A percentile compares a stretch with the other conserved stretches of the same genome.
These are phyloP conservation scores for Pythium grandisporangium DNA, from an alignment of 352 stramenopile species.

Conservation along the genomic window DNA sequence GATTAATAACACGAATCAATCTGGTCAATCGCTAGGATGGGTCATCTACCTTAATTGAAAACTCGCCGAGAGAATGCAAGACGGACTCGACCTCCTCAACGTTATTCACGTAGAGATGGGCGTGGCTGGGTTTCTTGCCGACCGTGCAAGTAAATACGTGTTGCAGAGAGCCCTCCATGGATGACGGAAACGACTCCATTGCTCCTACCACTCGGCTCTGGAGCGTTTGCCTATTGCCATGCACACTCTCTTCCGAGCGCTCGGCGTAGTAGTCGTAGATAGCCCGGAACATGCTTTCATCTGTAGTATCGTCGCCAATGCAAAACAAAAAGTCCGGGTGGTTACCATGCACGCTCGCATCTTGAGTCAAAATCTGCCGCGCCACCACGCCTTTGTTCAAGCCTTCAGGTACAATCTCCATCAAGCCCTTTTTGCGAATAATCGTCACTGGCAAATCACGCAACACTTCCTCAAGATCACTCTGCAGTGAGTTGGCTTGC, in stretches of 20 bases:
- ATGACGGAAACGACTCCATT: slow-evolving; percentile 11
- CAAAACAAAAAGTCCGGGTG: slow-evolving; percentile 95
- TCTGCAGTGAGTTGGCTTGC: slow-evolving; percentile 91
- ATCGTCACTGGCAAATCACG: slow-evolving; percentile 66
- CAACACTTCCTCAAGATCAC: slow-evolving; percentile 73
- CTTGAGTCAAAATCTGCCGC: slow-evolving; percentile 91
- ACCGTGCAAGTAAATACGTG: slow-evolving; percentile 90
- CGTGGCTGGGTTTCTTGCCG: slow-evolving; percentile 87
- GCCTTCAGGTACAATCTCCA: slow-evolving; percentile 94
- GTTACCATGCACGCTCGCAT: slow-evolving; percentile 53
- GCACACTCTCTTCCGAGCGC: slow-evolving; percentile 72
- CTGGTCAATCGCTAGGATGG: no score
- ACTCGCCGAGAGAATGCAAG: slow-evolving; percentile 44
- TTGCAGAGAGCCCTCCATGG: slow-evolving; percentile 48
- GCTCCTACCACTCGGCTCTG: slow-evolving; percentile 12
- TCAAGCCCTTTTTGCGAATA: slow-evolving; percentile 86
- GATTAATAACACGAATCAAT: no score
- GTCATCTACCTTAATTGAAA: slow-evolving; percentile 4
- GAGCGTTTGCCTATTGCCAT: slow-evolving; percentile 21
- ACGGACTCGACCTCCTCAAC: slow-evolving; percentile 82
- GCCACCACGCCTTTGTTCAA: slow-evolving; percentile 96
- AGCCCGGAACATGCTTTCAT: slow-evolving; percentile 97
- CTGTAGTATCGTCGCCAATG: slow-evolving; percentile 95
- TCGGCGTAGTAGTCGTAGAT: slow-evolving; percentile 90
- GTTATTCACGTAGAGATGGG: slow-evolving; percentile 87